A percentile compares a stretch with the other conserved stretches of the same genome.
Evolutionary conservation across 495 filamentous ascomycete genomes (phyloP).

Genomic region (Penicillium simplicissimum): DNA sequence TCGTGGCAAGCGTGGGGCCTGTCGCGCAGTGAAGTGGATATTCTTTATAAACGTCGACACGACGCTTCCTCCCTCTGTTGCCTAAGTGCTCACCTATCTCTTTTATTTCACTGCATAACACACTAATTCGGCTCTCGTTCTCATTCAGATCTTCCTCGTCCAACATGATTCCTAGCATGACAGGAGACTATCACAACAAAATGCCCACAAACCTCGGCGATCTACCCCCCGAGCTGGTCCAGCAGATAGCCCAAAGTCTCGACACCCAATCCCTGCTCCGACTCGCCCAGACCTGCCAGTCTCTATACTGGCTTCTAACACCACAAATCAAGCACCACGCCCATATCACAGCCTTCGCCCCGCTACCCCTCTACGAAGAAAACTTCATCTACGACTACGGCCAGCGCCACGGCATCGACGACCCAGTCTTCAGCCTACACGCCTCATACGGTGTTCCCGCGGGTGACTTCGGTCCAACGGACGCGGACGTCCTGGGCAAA

Average conservation of each 20-base stretch:
- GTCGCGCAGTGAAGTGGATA: too few species aligned
- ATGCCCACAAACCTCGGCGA: not conserved
- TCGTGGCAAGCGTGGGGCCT: too few species aligned
- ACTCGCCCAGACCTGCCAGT: not conserved
- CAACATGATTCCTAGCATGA: not conserved
- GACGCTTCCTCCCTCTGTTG: too few species aligned
- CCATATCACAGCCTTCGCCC: not conserved
- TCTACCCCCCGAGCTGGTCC: slow-evolving; percentile 1
- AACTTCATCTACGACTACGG: not conserved
- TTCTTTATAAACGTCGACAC: too few species aligned
- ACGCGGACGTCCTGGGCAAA: not conserved
- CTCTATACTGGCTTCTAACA: not conserved
- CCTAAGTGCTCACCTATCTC: too few species aligned
- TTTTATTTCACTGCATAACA: too few species aligned
- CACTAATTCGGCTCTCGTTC: too few species aligned
- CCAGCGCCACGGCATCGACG: not conserved
- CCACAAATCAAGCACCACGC: not conserved
- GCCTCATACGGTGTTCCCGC: not conserved
- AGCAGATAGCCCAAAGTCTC: not conserved
- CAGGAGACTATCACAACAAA: not conserved
- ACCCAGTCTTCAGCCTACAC: not conserved
- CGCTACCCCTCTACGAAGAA: not conserved
- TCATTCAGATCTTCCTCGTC: not conserved
- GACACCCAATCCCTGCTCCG: not conserved
- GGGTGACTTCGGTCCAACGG: not conserved